These are phyloP conservation scores for Kazachstania viticola DNA, from an alignment of 805 yeast genomes.

Conservation along the genomic window DNA sequence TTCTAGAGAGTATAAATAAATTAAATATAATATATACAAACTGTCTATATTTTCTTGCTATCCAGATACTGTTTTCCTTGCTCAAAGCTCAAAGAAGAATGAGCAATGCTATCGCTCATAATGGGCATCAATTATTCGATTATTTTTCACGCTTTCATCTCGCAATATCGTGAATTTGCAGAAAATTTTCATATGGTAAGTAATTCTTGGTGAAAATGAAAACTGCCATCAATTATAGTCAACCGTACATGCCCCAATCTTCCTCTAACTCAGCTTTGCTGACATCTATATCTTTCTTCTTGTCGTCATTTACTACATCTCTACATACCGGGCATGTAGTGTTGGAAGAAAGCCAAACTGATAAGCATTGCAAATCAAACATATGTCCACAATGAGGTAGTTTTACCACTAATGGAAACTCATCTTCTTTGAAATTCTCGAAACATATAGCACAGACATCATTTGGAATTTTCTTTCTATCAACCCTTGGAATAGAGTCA, in stretches of 20 bases:
- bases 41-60: no score
- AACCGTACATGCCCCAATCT: slow-evolving; percentile 75
- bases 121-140: no score
- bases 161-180: no score
- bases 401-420: slow-evolving; percentile 67
- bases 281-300: slow-evolving; percentile 23
- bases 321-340: slow-evolving; percentile 83
- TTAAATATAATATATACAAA: no score
- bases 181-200: no score
- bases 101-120: no score
- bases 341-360: slow-evolving; percentile 73
- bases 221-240: slow-evolving; percentile 2
- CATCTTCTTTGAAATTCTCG: slow-evolving; percentile 54
- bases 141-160: no score
- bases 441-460: slow-evolving; percentile 82
- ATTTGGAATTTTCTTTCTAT: slow-evolving; percentile 29
- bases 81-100: no score
- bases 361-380: slow-evolving; percentile 83
- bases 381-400: slow-evolving; percentile 69
- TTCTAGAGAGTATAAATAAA: no score
- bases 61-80: no score
- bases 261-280: slow-evolving; percentile 56
- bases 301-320: slow-evolving; percentile 48
- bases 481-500: slow-evolving; percentile 67
- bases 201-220: not conserved